A percentile compares a stretch with the other conserved stretches of the same genome.
Evolutionary conservation across 768 basidiomycete genomes (phyloP).

Genomic region (Pisolithus microcarpus): DNA sequence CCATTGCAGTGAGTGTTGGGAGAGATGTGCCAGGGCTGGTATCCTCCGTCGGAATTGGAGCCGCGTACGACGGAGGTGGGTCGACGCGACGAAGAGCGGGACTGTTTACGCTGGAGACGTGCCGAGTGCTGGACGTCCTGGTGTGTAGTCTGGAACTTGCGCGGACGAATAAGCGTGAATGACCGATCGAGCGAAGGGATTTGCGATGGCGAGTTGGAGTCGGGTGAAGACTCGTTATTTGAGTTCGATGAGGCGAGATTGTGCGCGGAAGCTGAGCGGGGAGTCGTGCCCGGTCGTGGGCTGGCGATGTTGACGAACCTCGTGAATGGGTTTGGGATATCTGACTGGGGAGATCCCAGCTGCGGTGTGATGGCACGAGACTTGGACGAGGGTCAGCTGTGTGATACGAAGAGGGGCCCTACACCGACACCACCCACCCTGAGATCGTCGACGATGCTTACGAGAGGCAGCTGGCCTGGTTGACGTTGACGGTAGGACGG

Average conservation of each 20-base stretch:
- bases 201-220: not conserved
- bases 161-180: conserved; percentile 21
- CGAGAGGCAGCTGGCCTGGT: conserved; percentile 33
- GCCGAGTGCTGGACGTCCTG: conserved; percentile 30
- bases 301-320: conserved; percentile 36
- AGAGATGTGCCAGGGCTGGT: conserved; percentile 38
- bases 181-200: conserved; percentile 17
- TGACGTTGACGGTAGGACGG: conserved; percentile 17
- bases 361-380: conserved; percentile 35
- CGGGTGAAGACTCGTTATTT: conserved; percentile 9
- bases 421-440: conserved; percentile 36
- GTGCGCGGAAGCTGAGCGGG: conserved; percentile 15
- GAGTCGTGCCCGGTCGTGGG: conserved; percentile 11
- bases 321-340: conserved; percentile 52
- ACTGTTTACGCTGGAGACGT: conserved; percentile 44
- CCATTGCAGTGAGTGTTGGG: conserved; percentile 76
- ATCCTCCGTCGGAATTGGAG: conserved; percentile 27
- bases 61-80: conserved; percentile 15
- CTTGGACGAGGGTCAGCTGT: conserved; percentile 6
- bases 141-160: conserved; percentile 48
- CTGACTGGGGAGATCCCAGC: conserved; percentile 37
- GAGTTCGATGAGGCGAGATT: not conserved
- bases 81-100: conserved; percentile 48
- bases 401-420: too few species aligned
- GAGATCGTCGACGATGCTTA: conserved; percentile 76